Evolutionary conservation across 2,329 filamentous ascomycete genomes (phyloP), one percentile per base, ranked within the genome.

Genomic region (Bipolaris oryzae): DNA sequence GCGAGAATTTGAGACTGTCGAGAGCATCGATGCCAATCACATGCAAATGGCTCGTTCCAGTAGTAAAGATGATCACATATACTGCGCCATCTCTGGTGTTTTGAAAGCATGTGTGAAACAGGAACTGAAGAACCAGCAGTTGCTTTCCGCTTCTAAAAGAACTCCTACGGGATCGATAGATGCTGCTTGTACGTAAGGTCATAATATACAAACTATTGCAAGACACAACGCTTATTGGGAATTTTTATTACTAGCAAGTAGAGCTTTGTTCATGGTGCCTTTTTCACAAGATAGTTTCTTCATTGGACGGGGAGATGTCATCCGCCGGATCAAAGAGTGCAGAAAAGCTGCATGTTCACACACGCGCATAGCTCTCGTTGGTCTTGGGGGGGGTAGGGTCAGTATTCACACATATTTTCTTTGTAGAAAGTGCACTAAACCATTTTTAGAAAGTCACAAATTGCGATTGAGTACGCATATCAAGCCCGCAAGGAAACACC

Each of bases 1-100:
- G 20, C 55, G 43, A 51, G 35, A 39, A 13, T 47, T 74, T 20
- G 76, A 79, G 60, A 77, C 68, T 1, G 70, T 77, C 6, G 75
- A 78, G 51, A 76, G 65, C 49, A 76, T 79, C 28, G 73, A 79
- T 57, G 72, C 75, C 11, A 73, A 79, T 46, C 77, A 80, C 54
- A 77, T 70, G 58, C 65, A 78, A 47, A 79, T 79, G 69, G 70
- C 64, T 11, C 73, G 68, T 60, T 56, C 67, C 53, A 62, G 28
- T 15, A 61, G 62, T 38, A 67, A 58, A 54, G 56, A 59, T 20
- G 74, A 78, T 50, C 53, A 67, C 31, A 63, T 61, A 31, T 78
- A 78, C 54, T 67, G 65, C 50, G 64, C 62, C 28, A 63, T 76
- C 50, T 50, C 50, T 34, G 62, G 66, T 21, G 69, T 76, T 3